Evolutionary conservation across 2,329 filamentous ascomycete genomes (phyloP).

Genomic region (Cercospora nicotianae): DNA sequence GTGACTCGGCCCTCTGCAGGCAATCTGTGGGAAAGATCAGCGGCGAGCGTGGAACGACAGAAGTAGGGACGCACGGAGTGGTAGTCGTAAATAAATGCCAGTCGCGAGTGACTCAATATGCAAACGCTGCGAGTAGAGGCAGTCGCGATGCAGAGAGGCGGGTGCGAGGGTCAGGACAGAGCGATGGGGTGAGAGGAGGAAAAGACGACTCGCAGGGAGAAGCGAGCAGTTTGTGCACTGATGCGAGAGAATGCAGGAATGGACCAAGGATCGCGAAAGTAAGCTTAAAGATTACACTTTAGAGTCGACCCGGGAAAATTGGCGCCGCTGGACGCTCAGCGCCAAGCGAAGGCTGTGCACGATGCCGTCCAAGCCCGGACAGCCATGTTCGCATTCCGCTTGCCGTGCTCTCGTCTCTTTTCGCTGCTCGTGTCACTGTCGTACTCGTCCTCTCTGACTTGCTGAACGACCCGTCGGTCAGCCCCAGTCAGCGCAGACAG

Average conservation of each 20-base stretch:
- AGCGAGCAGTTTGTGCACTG: not conserved
- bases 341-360: not conserved
- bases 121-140: not conserved
- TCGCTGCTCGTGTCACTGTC: not conserved
- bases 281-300: conserved; percentile 4
- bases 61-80: not conserved
- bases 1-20: not conserved
- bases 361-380: not conserved
- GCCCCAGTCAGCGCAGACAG: not conserved
- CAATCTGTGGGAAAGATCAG: conserved; percentile 4
- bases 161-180: not conserved
- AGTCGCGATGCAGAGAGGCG: not conserved
- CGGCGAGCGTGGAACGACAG: not conserved
- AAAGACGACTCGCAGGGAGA: not conserved
- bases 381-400: not conserved
- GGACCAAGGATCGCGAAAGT: conserved; percentile 4
- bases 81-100: not conserved
- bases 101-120: not conserved
- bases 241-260: conserved; percentile 1
- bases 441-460: not conserved
- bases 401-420: not conserved
- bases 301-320: not conserved
- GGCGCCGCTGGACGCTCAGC: not conserved
- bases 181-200: not conserved
- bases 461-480: not conserved